Evolutionary conservation across 495 filamentous ascomycete species (phyloP).

Genomic region (Neurospora sp.): DNA sequence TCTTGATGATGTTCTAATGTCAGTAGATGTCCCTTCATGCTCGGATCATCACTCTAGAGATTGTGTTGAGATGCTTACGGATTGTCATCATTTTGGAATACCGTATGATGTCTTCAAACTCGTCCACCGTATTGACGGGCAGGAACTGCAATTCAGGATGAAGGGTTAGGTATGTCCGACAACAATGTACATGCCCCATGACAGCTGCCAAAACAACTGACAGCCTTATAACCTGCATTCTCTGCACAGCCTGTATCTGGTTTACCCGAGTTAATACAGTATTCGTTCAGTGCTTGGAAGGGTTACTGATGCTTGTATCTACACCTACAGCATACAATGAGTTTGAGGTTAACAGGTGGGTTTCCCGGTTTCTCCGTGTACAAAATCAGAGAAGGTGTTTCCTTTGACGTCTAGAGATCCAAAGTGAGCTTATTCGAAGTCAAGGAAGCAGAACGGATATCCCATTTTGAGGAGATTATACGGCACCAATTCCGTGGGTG

Average conservation of each 20-base stretch:
- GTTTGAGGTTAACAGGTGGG: not conserved
- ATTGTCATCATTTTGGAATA: not conserved
- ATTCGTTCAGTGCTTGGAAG: not conserved
- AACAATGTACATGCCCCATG: not conserved
- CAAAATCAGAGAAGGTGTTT: not conserved
- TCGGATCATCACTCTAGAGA: not conserved
- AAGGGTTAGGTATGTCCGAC: not conserved
- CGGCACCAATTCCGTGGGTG: not conserved
- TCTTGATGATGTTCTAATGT: not conserved
- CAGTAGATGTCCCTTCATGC: not conserved
- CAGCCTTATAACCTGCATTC: not conserved
- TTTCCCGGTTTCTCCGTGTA: not conserved
- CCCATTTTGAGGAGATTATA: not conserved
- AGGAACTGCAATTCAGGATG: not conserved
- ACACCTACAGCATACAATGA: not conserved
- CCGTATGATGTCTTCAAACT: not conserved
- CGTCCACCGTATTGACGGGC: not conserved
- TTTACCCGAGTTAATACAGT: not conserved
- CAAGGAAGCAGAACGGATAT: not conserved
- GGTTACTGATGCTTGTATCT: not conserved
- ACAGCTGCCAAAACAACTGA: not conserved
- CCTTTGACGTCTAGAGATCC: not conserved
- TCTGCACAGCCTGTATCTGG: not conserved
- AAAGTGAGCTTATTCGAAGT: not conserved
- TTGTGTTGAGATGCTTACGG: not conserved